Base-by-base conservation (phyloP, 1,284 basidiomycete genomes). In the Mycena citricolor region DNA sequence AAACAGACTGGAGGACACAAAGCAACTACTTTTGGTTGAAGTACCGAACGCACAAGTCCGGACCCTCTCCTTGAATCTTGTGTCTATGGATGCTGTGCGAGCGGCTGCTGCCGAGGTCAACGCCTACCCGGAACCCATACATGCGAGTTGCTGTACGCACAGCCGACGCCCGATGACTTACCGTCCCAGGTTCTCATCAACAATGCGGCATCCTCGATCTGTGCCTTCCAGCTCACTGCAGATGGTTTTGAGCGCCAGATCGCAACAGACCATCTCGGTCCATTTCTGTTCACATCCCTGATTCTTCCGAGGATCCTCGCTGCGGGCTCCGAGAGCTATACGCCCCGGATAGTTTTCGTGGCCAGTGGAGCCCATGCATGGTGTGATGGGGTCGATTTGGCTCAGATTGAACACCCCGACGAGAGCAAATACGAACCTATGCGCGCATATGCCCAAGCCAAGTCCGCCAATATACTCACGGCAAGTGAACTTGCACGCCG, bases 271-370 rank as follows among this genome's bases (percentile, higher is more conserved):
- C 49, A 51, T 26, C 5, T 51, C 3, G 44, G 44, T 1, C 49
- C 44, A 0, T 51, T 51, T 31, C 45, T 51, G 10, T 47, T 51
- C 36, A 51, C 44, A 14, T 32, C 41, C 1, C 49, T 51, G 12
- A 32, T 51, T 25, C n/a, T 43, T 6, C 41, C 49, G 20, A 44
- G 42, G 16, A 13, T 51, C 8, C 29, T 44, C 11, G 32, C 49
- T 7, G 21, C 47, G 3, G 19, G 21, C 5, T 35, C 7, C 7
- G 7, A 32, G 4, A 17, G 39, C 4, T 32, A 2, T 26, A 30
- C 40, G 23, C 44, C 41, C 11, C 44, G 49, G 11, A 39, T 51
- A 8, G 30, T 51, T 0, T 38, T 23, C n/a, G 34, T 38, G 7
- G 22, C 49, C 6, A 47, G 49, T 29, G 42, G 45, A 14, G 28